phyloP scores from a whole-genome alignment of 768 basidiomycete genomes.

The Mycena chlorophos region DNA sequence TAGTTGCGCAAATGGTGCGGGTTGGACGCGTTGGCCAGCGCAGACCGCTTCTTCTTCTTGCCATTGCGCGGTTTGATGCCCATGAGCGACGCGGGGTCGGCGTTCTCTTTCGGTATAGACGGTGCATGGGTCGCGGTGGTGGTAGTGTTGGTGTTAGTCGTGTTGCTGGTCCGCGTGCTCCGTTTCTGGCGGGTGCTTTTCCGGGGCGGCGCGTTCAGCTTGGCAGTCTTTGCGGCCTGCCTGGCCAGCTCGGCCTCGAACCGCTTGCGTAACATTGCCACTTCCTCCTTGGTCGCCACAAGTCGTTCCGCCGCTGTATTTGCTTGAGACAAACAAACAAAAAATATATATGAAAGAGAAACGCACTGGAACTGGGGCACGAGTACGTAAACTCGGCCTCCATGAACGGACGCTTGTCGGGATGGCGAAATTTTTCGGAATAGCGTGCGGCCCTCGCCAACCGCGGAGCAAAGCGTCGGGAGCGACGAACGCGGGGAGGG shows the following conservation, averaged over 20 bases:
- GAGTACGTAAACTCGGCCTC: slow-evolving; percentile 58
- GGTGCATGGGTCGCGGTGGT: slow-evolving; percentile 1
- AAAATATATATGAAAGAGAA: slow-evolving; percentile 29
- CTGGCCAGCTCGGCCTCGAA: slow-evolving; percentile 75
- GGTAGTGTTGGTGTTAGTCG: neutral
- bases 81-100: slow-evolving; percentile 12
- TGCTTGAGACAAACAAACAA: slow-evolving; percentile 10
- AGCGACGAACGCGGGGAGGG: slow-evolving; percentile 48
- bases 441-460: slow-evolving; percentile 47
- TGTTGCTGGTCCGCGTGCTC: slow-evolving; percentile 12
- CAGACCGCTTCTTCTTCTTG: slow-evolving; percentile 95
- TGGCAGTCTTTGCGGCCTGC: slow-evolving; percentile 64
- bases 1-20: slow-evolving; percentile 96
- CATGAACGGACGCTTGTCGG: slow-evolving; percentile 51
- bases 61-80: slow-evolving; percentile 34
- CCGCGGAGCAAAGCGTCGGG: slow-evolving; percentile 54
- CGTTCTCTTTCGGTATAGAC: slow-evolving; percentile 3
- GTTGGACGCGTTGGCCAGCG: slow-evolving; percentile 89
- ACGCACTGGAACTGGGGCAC: slow-evolving; percentile 74
- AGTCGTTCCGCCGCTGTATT: slow-evolving; percentile 70
- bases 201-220: slow-evolving; percentile 43
- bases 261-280: slow-evolving; percentile 58
- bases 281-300: slow-evolving; percentile 67
- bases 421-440: slow-evolving; percentile 38
- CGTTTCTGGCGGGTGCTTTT: slow-evolving; percentile 26